Conservation (phyloP, 225 moss, liverwort and hornwort species). For the Physcomitrellopsis africana region DNA sequence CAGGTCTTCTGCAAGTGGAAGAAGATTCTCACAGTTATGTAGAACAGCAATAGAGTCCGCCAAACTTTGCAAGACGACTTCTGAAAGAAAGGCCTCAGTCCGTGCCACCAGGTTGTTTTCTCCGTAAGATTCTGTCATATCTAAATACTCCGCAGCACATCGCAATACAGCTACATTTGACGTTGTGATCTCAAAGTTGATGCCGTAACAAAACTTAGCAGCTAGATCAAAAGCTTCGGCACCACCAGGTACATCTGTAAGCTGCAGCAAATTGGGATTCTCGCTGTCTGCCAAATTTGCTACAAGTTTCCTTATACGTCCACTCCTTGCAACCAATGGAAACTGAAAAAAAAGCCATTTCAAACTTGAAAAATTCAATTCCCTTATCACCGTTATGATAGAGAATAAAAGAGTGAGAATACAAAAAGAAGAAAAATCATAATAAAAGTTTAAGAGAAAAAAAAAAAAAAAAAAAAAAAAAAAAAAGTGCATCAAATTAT, state of each 20-base stretch:
- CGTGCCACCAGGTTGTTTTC: constrained; percentile 84
- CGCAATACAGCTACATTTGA: constrained; percentile 90
- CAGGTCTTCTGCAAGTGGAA: constrained; percentile 91
- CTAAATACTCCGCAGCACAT: constrained; percentile 92
- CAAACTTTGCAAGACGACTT: constrained; percentile 81
- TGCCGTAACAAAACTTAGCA: constrained; percentile 96
- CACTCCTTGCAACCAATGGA: constrained; percentile 94
- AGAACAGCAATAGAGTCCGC: constrained; percentile 93
- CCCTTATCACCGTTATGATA: constrained; percentile 3
- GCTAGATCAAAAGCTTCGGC: constrained; percentile 97
- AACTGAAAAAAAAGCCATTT: constrained; percentile 64
- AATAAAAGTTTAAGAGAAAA: too few species aligned
- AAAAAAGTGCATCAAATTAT: constrained; percentile 3
- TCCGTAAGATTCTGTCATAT: constrained; percentile 94
- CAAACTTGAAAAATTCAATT: constrained; percentile 20
- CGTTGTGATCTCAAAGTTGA: constrained; percentile 96
- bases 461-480: too few species aligned
- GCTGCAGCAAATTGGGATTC: constrained; percentile 74
- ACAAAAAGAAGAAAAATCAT: too few species aligned
- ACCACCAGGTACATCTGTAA: constrained; percentile 91
- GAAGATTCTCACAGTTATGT: constrained; percentile 92
- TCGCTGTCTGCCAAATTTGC: constrained; percentile 77
- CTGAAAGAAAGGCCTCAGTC: constrained; percentile 83
- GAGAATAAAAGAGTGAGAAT: background rate
- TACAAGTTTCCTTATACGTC: constrained; percentile 87